Percentiles rank a stretch among this genome's conserved stretches.
These are phyloP conservation scores for Fusarium bactridioides DNA, from an alignment of 2,329 filamentous ascomycete species.

Conservation along the genomic window DNA sequence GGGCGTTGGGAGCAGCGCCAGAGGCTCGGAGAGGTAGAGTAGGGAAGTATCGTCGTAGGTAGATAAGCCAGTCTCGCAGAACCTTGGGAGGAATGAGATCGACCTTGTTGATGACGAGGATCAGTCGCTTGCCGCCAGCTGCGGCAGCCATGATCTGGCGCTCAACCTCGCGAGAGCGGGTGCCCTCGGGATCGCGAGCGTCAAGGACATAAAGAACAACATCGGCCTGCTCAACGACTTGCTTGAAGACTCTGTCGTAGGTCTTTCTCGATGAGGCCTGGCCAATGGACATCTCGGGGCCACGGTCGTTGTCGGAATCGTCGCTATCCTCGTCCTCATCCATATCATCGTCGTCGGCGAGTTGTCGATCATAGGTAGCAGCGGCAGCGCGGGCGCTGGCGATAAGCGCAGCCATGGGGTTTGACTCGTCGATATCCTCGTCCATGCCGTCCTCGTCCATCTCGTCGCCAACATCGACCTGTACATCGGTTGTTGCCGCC, in stretches of 20 bases:
- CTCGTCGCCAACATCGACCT: constrained; percentile 58
- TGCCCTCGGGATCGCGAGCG: constrained; percentile 89
- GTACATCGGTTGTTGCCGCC: constrained; percentile 56
- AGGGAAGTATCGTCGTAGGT: constrained; percentile 89
- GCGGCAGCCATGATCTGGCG: constrained; percentile 90
- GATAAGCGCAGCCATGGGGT: constrained; percentile 91
- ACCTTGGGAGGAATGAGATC: constrained; percentile 85
- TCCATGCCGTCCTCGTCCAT: constrained; percentile 62
- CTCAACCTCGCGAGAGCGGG: constrained; percentile 89
- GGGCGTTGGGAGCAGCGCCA: constrained; percentile 81
- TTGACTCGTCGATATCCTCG: constrained; percentile 71
- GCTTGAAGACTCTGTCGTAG: constrained; percentile 96
- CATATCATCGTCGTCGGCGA: constrained; percentile 67
- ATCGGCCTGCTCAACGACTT: constrained; percentile 87
- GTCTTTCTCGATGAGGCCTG: constrained; percentile 77
- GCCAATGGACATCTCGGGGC: constrained; percentile 58
- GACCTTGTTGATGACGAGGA: constrained; percentile 95
- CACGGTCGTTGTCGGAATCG: constrained; percentile 63
- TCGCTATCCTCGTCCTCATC: constrained; percentile 55
- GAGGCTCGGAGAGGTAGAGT: constrained; percentile 89
- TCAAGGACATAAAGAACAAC: constrained; percentile 94
- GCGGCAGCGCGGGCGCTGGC: constrained; percentile 84
- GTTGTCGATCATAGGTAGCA: constrained; percentile 73
- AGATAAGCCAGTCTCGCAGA: constrained; percentile 82
- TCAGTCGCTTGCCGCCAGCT: constrained; percentile 82